Percentiles rank a stretch among this genome's conserved stretches.
Conservation (phyloP, 1,139 yeast species). For the Debaryomyces sp. region DNA sequence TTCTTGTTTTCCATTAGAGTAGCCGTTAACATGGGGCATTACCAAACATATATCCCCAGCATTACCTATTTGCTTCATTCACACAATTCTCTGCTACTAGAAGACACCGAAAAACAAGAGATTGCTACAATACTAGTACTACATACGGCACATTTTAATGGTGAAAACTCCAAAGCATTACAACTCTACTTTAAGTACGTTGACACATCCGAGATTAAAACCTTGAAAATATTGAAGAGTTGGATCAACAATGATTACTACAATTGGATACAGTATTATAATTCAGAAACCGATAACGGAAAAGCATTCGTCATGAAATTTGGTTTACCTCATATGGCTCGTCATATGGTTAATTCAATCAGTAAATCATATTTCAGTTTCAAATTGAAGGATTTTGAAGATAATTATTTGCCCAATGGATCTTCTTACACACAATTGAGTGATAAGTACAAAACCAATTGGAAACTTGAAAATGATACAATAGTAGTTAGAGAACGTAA, state of each 20-base stretch:
- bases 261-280: conserved; percentile 43
- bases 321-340: conserved; percentile 37
- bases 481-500: conserved; percentile 28
- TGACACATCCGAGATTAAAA: conserved; percentile 20
- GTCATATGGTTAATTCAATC: conserved; percentile 32
- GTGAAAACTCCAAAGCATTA: conserved; percentile 39
- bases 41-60: conserved; percentile 61
- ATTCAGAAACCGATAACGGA: conserved; percentile 32
- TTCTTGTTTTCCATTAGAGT: conserved; percentile 53
- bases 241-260: conserved; percentile 44
- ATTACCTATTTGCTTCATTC: conserved; percentile 39
- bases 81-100: conserved; percentile 21
- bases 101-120: conserved; percentile 38
- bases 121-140: conserved; percentile 42
- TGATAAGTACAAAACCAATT: conserved; percentile 21
- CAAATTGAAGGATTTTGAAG: conserved; percentile 22
- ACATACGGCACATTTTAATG: conserved; percentile 51
- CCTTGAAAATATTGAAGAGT: conserved; percentile 29
- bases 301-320: conserved; percentile 41
- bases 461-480: conserved; percentile 29
- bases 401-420: conserved; percentile 32
- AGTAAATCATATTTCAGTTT: conserved; percentile 40
- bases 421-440: conserved; percentile 21
- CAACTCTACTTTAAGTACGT: conserved; percentile 32
- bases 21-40: conserved; percentile 50